A percentile compares a stretch with the other conserved stretches of the same genome.
Evolutionary conservation across 805 yeast species (phyloP).

Genomic region (Torulaspora gathmanii): DNA sequence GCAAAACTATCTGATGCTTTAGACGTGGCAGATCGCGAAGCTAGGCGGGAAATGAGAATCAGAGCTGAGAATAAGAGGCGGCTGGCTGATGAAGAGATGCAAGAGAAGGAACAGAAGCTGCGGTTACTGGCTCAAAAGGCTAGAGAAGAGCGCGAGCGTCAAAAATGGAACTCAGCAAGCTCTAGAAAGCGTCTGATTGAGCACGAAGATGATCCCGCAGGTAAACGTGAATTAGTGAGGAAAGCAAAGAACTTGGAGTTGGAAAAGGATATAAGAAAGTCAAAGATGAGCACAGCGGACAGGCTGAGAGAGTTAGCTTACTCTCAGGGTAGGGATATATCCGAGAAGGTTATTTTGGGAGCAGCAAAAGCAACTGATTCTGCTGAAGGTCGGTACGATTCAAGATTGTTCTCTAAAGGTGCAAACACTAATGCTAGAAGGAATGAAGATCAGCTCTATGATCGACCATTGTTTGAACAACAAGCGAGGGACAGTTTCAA

Average conservation of each 20-base stretch:
- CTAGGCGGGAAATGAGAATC: conserved; percentile 51
- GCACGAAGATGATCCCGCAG: conserved; percentile 7
- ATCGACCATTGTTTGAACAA: conserved; percentile 53
- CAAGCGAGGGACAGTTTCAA: conserved; percentile 49
- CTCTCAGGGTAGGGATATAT: conserved; percentile 47
- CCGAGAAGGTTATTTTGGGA: conserved; percentile 53
- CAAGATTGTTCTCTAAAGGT: conserved; percentile 50
- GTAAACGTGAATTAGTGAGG: conserved; percentile 29
- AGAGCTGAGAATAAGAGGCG: conserved; percentile 47
- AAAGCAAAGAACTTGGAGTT: conserved; percentile 45
- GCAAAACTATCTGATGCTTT: conserved; percentile 65
- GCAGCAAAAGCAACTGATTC: conserved; percentile 39
- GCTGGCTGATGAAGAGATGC: conserved; percentile 46
- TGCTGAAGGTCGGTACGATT: conserved; percentile 50
- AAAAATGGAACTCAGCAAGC: conserved; percentile 6
- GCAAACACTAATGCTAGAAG: conserved; percentile 34
- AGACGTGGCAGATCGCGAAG: conserved; percentile 58
- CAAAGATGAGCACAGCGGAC: conserved; percentile 44
- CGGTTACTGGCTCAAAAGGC: conserved; percentile 48
- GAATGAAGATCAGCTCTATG: conserved; percentile 51
- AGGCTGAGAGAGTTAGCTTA: conserved; percentile 42
- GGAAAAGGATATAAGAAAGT: conserved; percentile 43
- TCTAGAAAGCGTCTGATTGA: conserved; percentile 5
- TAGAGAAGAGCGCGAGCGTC: conserved; percentile 35
- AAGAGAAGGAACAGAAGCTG: conserved; percentile 49